phyloP scores from a whole-genome alignment of 306 rosid genomes.

The Aeschynomene evenia region DNA sequence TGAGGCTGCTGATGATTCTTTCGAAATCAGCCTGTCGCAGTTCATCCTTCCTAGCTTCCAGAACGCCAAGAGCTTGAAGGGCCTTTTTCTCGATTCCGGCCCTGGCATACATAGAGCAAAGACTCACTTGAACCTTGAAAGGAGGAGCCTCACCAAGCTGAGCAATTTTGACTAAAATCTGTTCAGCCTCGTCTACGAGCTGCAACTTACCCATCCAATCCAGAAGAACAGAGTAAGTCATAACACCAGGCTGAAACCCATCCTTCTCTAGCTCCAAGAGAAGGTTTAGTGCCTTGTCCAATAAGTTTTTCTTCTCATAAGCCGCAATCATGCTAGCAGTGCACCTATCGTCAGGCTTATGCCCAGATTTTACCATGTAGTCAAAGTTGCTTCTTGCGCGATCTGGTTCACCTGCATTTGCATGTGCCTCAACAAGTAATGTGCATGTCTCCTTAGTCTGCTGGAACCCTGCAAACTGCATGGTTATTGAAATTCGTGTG shows the following conservation, averaged over 20 bases:
- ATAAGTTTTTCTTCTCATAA: slow-evolving; percentile 56
- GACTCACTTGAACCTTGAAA: slow-evolving; percentile 69
- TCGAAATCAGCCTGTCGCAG: slow-evolving; percentile 53
- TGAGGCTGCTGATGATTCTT: slow-evolving; percentile 57
- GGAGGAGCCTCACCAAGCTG: slow-evolving; percentile 74
- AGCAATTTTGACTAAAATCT: slow-evolving; percentile 62
- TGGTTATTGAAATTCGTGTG: slow-evolving; percentile 42
- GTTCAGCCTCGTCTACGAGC: slow-evolving; percentile 83
- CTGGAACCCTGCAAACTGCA: slow-evolving; percentile 63
- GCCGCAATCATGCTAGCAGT: slow-evolving; percentile 79
- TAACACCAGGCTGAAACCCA: slow-evolving; percentile 82
- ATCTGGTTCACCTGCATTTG: slow-evolving; percentile 44
- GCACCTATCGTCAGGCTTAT: slow-evolving; percentile 74
- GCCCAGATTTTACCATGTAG: slow-evolving; percentile 56
- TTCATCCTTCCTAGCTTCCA: slow-evolving; percentile 71
- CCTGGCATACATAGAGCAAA: slow-evolving; percentile 78
- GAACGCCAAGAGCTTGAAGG: slow-evolving; percentile 66
- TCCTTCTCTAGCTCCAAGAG: slow-evolving; percentile 65
- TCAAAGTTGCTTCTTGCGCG: slow-evolving; percentile 67
- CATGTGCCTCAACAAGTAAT: slow-evolving; percentile 64
- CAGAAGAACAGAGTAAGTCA: slow-evolving; percentile 73
- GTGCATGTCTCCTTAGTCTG: slow-evolving; percentile 58
- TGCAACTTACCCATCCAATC: slow-evolving; percentile 83
- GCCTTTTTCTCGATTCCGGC: slow-evolving; percentile 76
- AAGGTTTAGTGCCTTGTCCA: slow-evolving; percentile 72